Conservation (phyloP, 2,329 filamentous ascomycete genomes). For the Neofusicoccum sp. region DNA sequence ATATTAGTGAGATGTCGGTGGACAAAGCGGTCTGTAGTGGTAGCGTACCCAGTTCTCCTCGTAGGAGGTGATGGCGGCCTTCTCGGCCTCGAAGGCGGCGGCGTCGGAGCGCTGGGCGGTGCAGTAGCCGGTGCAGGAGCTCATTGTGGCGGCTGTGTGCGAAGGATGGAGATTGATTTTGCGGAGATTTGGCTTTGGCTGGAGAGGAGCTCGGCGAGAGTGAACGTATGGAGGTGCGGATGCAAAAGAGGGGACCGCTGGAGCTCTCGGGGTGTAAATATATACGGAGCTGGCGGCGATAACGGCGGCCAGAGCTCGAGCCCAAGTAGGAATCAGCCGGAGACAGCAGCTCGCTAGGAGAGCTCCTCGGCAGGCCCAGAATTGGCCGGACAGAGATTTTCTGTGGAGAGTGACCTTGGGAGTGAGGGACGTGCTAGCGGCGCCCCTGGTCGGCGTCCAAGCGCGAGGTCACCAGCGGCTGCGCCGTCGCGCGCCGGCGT, state of each 20-base stretch:
- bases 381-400: constrained; percentile 21
- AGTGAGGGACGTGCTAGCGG: not conserved
- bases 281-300: constrained; percentile 18
- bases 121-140: constrained; percentile 27
- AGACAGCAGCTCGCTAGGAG: not conserved
- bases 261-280: not conserved
- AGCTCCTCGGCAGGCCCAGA: constrained; percentile 11
- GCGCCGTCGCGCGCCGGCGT: not conserved
- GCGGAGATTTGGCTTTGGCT: not conserved
- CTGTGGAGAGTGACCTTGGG: constrained; percentile 15
- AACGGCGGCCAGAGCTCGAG: constrained; percentile 10
- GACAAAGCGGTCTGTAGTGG: not conserved
- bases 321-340: constrained; percentile 7
- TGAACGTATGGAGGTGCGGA: constrained; percentile 87
- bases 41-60: constrained; percentile 26
- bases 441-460: constrained; percentile 13
- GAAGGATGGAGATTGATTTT: not conserved
- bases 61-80: constrained; percentile 27
- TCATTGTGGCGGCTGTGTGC: constrained; percentile 4
- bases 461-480: constrained; percentile 15
- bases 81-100: constrained; percentile 28
- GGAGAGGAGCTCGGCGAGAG: constrained; percentile 59
- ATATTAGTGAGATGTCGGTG: not conserved
- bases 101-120: constrained; percentile 25
- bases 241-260: constrained; percentile 64